Evolutionary conservation across 768 basidiomycete genomes (phyloP), one percentile per base, ranked within the genome.

Genomic region (Lepiota venenata): DNA sequence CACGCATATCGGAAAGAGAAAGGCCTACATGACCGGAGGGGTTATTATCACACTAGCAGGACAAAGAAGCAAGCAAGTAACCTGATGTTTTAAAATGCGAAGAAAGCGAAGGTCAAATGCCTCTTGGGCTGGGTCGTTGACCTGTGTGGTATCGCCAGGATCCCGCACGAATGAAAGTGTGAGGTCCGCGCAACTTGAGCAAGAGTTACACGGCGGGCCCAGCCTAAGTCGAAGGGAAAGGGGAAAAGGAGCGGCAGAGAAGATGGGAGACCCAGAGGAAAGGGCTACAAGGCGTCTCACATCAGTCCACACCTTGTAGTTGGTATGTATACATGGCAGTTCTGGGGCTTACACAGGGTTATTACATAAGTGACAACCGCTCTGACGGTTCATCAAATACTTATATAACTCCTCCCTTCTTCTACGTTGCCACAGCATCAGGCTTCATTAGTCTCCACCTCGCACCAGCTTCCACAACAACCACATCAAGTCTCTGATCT

Each of bases 161-260:
- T 46, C 52, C 44, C 38, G 52, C 8, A 9, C 21, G 22, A 54
- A 49, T 47, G 20, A 38, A 54, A 39, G 41, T 44, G 18, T 11
- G 12, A 39, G 36, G n/a, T 22, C 43, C 41, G 43, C 21, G n/a
- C 25, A 12, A 41, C 40, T 14, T 21, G 43, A 44, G 38, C 44
- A 35, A 38, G 32, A 60, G 63, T 63, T 61, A 60, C 60, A 63
- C 57, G 58, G 60, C 56, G 58, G 57, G 61, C 59, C 57, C 58
- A 56, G 58, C 56, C 58, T 47, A 43, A 59, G 38, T 55, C 51
- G 49, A 54, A 44, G 56, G 56, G 49, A 50, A 52, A 56, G 60
- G 58, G 51, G 51, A 52, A 59, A 56, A 51, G 42, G 55, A 52
- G 52, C 37, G 37, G 35, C n/a, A 20, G 50, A 37, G 47, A 63